These are phyloP conservation scores for Bipolaris zeicola DNA, from an alignment of 2,329 filamentous ascomycete genomes.

Conservation along the genomic window DNA sequence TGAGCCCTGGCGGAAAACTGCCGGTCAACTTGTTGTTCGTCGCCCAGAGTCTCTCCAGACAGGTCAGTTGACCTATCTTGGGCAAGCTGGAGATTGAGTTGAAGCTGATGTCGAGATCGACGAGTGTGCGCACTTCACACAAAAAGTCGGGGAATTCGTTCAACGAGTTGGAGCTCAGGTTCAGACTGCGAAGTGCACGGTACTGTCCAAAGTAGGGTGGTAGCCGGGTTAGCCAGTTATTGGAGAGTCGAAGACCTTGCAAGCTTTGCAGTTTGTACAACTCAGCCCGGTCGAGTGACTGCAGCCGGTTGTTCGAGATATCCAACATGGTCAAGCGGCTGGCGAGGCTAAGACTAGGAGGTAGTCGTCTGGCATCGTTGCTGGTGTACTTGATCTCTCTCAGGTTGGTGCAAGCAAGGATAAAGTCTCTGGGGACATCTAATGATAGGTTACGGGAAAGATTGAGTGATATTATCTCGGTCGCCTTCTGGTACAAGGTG, in stretches of 20 bases:
- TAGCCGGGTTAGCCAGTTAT: constrained; percentile 82
- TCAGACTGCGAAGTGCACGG: constrained; percentile 77
- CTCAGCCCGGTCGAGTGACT: constrained; percentile 84
- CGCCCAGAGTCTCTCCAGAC: constrained; percentile 87
- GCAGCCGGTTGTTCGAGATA: constrained; percentile 90
- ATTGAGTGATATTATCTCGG: constrained; percentile 93
- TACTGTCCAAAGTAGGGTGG: constrained; percentile 85
- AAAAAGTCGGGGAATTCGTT: constrained; percentile 84
- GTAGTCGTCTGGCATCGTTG: constrained; percentile 87
- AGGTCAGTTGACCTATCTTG: constrained; percentile 77
- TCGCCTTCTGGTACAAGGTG: constrained; percentile 85
- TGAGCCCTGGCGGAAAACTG: constrained; percentile 74
- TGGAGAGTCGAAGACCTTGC: constrained; percentile 88
- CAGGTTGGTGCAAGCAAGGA: constrained; percentile 87
- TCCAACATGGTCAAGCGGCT: constrained; percentile 85
- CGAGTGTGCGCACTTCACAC: constrained; percentile 78
- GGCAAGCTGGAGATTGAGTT: constrained; percentile 84
- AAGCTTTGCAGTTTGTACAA: constrained; percentile 76
- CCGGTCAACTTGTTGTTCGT: constrained; percentile 91
- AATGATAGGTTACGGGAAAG: constrained; percentile 90
- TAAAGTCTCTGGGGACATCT: constrained; percentile 93
- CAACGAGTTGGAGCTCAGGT: constrained; percentile 92
- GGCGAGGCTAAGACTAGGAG: constrained; percentile 81
- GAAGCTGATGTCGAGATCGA: constrained; percentile 96
- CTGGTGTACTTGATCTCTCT: constrained; percentile 95